Base-by-base conservation (phyloP, 1,284 basidiomycete species). In the Volvariella surrecta region DNA sequence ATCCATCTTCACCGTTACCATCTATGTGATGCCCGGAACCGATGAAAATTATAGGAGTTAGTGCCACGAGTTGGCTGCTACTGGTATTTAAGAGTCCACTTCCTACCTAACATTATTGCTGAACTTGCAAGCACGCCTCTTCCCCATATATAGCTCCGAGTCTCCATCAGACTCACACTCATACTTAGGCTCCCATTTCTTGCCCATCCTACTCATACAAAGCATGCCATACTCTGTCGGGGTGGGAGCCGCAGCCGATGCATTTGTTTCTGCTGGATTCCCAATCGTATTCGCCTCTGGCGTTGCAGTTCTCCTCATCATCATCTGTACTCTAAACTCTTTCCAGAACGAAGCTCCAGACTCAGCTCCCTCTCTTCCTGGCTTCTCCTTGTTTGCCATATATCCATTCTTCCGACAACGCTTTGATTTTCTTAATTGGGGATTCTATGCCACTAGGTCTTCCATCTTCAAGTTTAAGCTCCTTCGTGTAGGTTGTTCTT, bases 351-450 rank as follows among this genome's bases (percentile, higher is more conserved):
- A 72, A 48, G 62, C 64, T 39, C 58, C 62, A 18, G 66, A 73
- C 45, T 56, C 67, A 37, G 76, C 82, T 34, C 65, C 64, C 40
- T 65, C 64, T 41, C 63, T 86, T 3, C 79, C 81, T 37, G 72
- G 73, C 39, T 64, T 64, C 38, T 71, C 72, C 46, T 61, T 81
- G 45, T 67, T 73, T 50, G 66, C 73, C 48, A 76, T 82, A 44
- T 55, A 63, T 24, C 75, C 80, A 15, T 86, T 86, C 66, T 85
- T 84, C 57, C 71, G 70, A 42, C 63, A 61, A 52, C 71, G 82
- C 43, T 79, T 76, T 55, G 81, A 84, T 55, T 86, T 86, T 58
- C 55, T 86, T 48, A 76, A 75, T 53, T 74, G 74, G 63, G 82
- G 76, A 15, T 82, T 86, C 59, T 67, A 72, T 49, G 71, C 72